Evolutionary conservation across 208 protist species (phyloP).

Genomic region (Trichomonas tenax): DNA sequence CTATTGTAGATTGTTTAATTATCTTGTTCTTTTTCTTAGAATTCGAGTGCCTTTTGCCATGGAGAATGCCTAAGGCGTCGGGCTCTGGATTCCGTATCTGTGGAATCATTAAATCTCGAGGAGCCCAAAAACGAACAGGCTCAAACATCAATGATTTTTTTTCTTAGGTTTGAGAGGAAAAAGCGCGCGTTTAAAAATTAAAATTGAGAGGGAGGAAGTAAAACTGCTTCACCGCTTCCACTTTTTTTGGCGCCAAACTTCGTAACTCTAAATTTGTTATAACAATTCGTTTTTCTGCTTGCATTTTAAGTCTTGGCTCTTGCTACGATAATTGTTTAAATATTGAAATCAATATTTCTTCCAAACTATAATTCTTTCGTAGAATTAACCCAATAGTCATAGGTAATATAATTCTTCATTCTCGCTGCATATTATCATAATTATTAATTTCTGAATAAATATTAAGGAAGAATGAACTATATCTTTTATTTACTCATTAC

Average conservation of each 20-base stretch:
- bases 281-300: too few species aligned
- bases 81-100: not conserved
- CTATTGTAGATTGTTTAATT: not conserved
- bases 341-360: too few species aligned
- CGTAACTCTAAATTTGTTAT: too few species aligned
- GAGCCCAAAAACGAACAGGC: not conserved
- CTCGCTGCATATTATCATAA: too few species aligned
- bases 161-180: not conserved
- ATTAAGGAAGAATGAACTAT: too few species aligned
- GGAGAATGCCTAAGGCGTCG: not conserved
- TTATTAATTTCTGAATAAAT: too few species aligned
- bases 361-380: too few species aligned
- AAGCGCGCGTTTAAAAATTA: not conserved
- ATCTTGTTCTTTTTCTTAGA: not conserved
- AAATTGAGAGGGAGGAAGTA: not conserved
- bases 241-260: not conserved
- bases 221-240: not conserved
- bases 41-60: not conserved
- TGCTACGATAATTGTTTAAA: too few species aligned
- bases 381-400: too few species aligned
- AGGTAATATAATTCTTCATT: too few species aligned
- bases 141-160: not conserved
- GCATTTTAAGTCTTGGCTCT: too few species aligned
- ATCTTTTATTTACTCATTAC: too few species aligned
- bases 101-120: not conserved